Evolutionary conservation across 2,329 filamentous ascomycete genomes (phyloP).

Genomic region (Colletotrichum tabaci): DNA sequence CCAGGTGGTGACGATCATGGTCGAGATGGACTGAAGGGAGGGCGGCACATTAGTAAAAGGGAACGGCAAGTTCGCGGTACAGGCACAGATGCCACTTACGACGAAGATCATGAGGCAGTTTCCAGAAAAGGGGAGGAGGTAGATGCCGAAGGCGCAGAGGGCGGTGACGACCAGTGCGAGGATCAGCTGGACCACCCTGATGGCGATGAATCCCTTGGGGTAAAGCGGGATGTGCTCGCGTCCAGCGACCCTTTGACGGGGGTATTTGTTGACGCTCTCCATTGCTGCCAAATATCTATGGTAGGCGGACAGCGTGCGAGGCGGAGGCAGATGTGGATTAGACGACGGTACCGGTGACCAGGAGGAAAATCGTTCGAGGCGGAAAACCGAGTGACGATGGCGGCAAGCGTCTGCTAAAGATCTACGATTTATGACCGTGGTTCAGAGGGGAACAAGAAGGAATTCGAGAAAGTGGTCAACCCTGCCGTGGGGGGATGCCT

Average conservation of each 20-base stretch:
- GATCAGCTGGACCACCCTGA: constrained; percentile 63
- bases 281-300: neutral
- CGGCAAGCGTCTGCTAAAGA: neutral
- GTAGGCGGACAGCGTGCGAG: neutral
- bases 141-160: constrained; percentile 61
- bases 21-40: constrained; percentile 55
- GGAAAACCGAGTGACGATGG: neutral
- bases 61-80: no score
- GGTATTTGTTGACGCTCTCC: constrained; percentile 45
- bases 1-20: constrained; percentile 63
- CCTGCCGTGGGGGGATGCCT: neutral
- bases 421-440: neutral
- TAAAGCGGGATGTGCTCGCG: constrained; percentile 63
- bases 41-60: constrained; percentile 21
- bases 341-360: no score
- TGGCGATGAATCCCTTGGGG: constrained; percentile 58
- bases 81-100: constrained; percentile 49
- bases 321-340: neutral
- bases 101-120: constrained; percentile 55
- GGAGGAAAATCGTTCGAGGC: neutral
- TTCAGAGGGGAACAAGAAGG: neutral
- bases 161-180: constrained; percentile 62
- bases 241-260: constrained; percentile 52
- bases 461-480: neutral
- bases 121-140: constrained; percentile 53